A percentile compares a stretch with the other conserved stretches of the same genome.
phyloP scores from a whole-genome alignment of 1,139 yeast species.

The Pichia sp. region DNA sequence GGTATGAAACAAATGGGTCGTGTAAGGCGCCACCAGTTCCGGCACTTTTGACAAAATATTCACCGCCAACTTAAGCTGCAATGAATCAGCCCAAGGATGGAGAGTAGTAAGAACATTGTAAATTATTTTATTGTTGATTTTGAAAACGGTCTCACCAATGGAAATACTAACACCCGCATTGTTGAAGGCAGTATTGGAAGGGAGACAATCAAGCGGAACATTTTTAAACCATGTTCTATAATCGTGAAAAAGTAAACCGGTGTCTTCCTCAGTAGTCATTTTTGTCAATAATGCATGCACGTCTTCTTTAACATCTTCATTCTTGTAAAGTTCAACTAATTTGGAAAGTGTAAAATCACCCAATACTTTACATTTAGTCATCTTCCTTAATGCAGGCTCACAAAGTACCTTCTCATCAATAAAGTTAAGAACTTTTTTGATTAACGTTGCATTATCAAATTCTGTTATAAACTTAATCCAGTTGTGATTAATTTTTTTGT shows the following conservation, averaged over 20 bases:
- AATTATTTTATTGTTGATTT: slow-evolving; percentile 61
- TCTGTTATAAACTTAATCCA: slow-evolving; percentile 61
- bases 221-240: slow-evolving; percentile 48
- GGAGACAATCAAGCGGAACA: slow-evolving; percentile 9
- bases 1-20: slow-evolving; percentile 49
- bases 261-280: slow-evolving; percentile 46
- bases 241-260: slow-evolving; percentile 62
- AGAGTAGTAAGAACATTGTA: slow-evolving; percentile 58
- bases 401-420: slow-evolving; percentile 49
- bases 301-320: slow-evolving; percentile 30
- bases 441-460: slow-evolving; percentile 48
- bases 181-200: slow-evolving; percentile 1
- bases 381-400: slow-evolving; percentile 60
- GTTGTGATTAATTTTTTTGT: slow-evolving; percentile 53
- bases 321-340: slow-evolving; percentile 48
- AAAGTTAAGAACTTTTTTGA: slow-evolving; percentile 42
- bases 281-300: slow-evolving; percentile 49
- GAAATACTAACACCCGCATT: slow-evolving; percentile 34
- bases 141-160: slow-evolving; percentile 43
- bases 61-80: slow-evolving; percentile 54
- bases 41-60: slow-evolving; percentile 52
- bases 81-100: slow-evolving; percentile 76
- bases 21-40: slow-evolving; percentile 73
- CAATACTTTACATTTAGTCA: slow-evolving; percentile 69
- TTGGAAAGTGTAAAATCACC: slow-evolving; percentile 72